These are phyloP conservation scores for Coix lacrymajobi DNA, from an alignment of 176 grass and related monocot genomes.

Conservation along the genomic window DNA sequence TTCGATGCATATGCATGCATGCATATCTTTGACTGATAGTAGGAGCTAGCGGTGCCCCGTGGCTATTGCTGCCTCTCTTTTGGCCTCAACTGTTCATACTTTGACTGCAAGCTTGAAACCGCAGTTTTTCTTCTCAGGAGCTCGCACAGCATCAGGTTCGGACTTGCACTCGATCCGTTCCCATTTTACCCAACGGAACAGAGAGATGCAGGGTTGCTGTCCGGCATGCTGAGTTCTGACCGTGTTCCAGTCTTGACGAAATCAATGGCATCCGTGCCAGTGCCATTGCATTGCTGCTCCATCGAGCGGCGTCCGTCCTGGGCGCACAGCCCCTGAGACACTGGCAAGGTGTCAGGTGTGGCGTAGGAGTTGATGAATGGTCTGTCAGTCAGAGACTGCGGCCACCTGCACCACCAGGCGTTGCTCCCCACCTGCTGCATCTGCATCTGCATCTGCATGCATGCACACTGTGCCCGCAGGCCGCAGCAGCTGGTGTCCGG, in stretches of 20 bases:
- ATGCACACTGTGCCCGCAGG: neutral
- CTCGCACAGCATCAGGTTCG: neutral
- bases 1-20: neutral
- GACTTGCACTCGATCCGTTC: neutral
- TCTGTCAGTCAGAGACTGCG: too few species aligned
- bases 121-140: neutral
- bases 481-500: neutral
- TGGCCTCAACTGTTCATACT: neutral
- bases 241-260: neutral
- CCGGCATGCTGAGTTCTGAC: neutral
- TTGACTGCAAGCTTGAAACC: neutral
- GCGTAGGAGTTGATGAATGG: too few species aligned
- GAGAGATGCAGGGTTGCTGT: neutral
- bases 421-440: neutral
- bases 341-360: slow-evolving; percentile 20
- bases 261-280: neutral
- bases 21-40: neutral
- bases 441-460: neutral
- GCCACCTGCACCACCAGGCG: neutral
- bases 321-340: neutral
- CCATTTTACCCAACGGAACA: neutral
- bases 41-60: too few species aligned
- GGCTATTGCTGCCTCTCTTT: too few species aligned
- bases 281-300: neutral
- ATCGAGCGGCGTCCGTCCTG: neutral